These are phyloP conservation scores for Paecilomyces dactylethromorphus DNA, from an alignment of 2,329 filamentous ascomycete genomes.

Conservation along the genomic window DNA sequence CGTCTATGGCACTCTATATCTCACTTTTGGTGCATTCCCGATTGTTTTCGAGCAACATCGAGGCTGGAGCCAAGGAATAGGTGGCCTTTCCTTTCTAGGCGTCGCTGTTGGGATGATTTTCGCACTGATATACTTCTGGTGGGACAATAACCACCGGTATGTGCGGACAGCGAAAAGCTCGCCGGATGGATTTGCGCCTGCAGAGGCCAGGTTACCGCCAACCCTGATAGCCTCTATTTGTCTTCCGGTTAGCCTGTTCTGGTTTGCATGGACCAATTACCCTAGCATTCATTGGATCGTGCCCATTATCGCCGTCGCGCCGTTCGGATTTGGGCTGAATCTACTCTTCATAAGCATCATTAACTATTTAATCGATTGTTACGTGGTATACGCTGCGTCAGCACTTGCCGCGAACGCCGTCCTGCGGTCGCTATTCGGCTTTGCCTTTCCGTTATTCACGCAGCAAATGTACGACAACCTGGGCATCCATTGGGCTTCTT, in stretches of 20 bases:
- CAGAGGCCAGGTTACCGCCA: slow-evolving; percentile 46
- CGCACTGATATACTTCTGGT: slow-evolving; percentile 26
- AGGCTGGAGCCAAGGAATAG: slow-evolving; percentile 35
- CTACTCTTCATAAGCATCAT: slow-evolving; percentile 25
- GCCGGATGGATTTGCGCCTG: slow-evolving; percentile 41
- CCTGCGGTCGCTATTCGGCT: slow-evolving; percentile 34
- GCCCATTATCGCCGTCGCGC: slow-evolving; percentile 19
- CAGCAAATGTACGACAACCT: slow-evolving; percentile 31
- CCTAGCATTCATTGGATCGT: slow-evolving; percentile 29
- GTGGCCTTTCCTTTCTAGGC: slow-evolving; percentile 38
- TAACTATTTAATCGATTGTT: slow-evolving; percentile 32
- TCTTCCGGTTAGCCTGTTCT: slow-evolving; percentile 48
- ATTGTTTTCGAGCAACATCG: slow-evolving; percentile 40
- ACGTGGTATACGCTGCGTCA: slow-evolving; percentile 28
- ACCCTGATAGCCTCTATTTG: slow-evolving; percentile 38
- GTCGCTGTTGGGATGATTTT: slow-evolving; percentile 26
- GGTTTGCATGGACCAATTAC: slow-evolving; percentile 50
- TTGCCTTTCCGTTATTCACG: slow-evolving; percentile 38
- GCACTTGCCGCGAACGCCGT: slow-evolving; percentile 35
- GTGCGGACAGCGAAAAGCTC: slow-evolving; percentile 21
- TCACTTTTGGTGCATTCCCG: slow-evolving; percentile 43
- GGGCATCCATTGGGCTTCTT: slow-evolving; percentile 37
- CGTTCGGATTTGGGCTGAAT: slow-evolving; percentile 30
- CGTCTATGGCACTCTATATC: slow-evolving; percentile 42
- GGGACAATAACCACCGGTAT: slow-evolving; percentile 21